Base-by-base conservation (phyloP, 1,139 yeast genomes). In the Lodderomyces margitis region DNA sequence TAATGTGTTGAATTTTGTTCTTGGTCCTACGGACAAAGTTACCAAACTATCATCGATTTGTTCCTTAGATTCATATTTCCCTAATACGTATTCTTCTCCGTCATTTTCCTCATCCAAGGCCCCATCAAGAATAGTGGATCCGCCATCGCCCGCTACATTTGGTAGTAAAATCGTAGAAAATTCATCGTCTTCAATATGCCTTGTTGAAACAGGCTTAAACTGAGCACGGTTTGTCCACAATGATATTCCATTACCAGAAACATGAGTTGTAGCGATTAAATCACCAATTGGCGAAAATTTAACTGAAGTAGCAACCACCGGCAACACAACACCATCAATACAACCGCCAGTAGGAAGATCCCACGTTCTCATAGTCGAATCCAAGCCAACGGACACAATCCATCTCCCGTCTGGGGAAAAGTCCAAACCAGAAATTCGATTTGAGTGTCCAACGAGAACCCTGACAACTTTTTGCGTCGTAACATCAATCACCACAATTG, bases 291-390 rank as follows among this genome's bases (percentile, higher is more conserved):
- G 96, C 14, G 96, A 86, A 52, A 92, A 80, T 55, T 83, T 81
- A 33, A 94, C 74, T 39, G 78, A 70, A 0, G 98, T 89, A 2
- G 87, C 95, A 15, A 91, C 91, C 50, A 75, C 79, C 2, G 87
- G 83, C 31, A 92, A 75, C 41, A 73, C 69, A 12, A 92, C 83
- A 48, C 97, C 98, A 64, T 94, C 98, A 46, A 94, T 89, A 62
- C 98, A 91, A 1, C 92, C 89, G 39, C 98, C 98, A 3, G 97
- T 86, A 25, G 98, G 98, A 46, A 94, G 75, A 61, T 94, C 98
- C 98, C 98, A 94, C 0, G 97, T 89, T 56, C 98, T 77, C 41
- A 94, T 74, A 0, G 98, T 91, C 2, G 88, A 75, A 60, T 94
- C 99, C 46, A 91, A 70, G 1, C 89, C 78, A 0, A 88, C 81